Base-by-base conservation (phyloP, 2,329 filamentous ascomycete species). In the Ramichloridium luteum region DNA sequence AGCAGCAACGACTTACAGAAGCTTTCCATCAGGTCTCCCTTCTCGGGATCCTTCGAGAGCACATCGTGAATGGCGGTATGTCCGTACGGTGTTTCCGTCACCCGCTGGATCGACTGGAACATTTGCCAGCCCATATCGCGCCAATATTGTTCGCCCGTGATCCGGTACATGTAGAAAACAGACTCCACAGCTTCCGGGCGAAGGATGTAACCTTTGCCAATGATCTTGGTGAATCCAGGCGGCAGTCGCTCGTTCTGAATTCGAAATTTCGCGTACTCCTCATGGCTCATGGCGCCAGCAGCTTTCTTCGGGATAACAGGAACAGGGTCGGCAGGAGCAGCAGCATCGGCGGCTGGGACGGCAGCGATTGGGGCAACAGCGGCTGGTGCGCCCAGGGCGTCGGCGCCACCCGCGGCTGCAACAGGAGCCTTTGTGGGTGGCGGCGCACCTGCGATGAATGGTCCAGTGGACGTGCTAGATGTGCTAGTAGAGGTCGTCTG, bases 91-190 rank as follows among this genome's bases (percentile, higher is more conserved):
- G 80, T 78, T 22, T 64, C 61, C 2, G 82, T 85, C 17, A 73
- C 66, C 18, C 67, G 67, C 34, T 79, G 65, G 30, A 90, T 74
- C 13, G 78, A 66, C 40, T 74, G 60, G 53, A 84, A 93, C 82
- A 93, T 92, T 30, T 65, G 63, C 85, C 85, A 93, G 11, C 82
- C 86, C 43, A 79, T 77, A 16, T 92, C 82, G 52, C 79, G 77
- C 68, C 82, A 84, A 4, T 58, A 56, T 1, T 67, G 58, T 41
- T 90, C 79, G 28, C 83, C 85, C 0, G 83, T 92, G 56, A 92
- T 83, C 50, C 85, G 80, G 60, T 92, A 90, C 65, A 92, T 77
- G 59, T 86, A 81, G 69, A 84, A 92, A 10, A 92, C 75, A 1
- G 78, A 84, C 49, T 93, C 84, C 45, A 93, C 85, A 1, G 81